phyloP scores from a whole-genome alignment of 2,329 filamentous ascomycete species.

The Sarocladium kiliense region DNA sequence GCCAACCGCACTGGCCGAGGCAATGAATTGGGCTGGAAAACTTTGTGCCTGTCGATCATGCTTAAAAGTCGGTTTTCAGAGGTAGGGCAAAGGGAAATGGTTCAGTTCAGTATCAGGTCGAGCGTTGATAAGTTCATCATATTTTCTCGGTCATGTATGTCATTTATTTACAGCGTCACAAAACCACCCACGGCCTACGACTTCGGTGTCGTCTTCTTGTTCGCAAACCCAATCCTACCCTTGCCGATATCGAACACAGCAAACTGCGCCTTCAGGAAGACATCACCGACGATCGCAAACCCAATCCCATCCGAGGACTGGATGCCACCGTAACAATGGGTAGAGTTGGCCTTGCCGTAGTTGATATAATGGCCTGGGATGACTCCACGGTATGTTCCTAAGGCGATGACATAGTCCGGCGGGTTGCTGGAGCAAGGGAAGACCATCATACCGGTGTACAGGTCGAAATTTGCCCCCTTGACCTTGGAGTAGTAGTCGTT shows the following conservation, averaged over 20 bases:
- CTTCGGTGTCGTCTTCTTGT: slow-evolving; percentile 20
- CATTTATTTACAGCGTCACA: not conserved
- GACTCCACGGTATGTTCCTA: slow-evolving; percentile 27
- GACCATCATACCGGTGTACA: slow-evolving; percentile 46
- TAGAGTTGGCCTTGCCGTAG: slow-evolving; percentile 23
- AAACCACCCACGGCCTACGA: not conserved
- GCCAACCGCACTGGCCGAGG: too few relatives aligned
- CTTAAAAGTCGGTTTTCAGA: too few relatives aligned
- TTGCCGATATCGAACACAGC: slow-evolving; percentile 33
- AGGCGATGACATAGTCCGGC: slow-evolving; percentile 34
- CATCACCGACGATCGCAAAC: slow-evolving; percentile 34
- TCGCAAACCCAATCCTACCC: slow-evolving; percentile 31
- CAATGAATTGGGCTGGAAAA: too few relatives aligned
- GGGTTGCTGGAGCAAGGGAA: slow-evolving; percentile 51
- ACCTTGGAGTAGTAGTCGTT: slow-evolving; percentile 56
- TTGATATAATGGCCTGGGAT: slow-evolving; percentile 33
- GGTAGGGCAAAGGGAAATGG: too few relatives aligned
- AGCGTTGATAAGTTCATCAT: too few relatives aligned
- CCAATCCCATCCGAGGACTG: slow-evolving; percentile 30
- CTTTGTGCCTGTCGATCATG: too few relatives aligned
- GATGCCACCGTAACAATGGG: slow-evolving; percentile 30
- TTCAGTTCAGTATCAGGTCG: too few relatives aligned
- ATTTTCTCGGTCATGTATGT: not conserved
- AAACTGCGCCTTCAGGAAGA: slow-evolving; percentile 39
- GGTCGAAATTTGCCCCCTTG: slow-evolving; percentile 39